Base-by-base conservation (phyloP, 345 rosid species). In the Passiflora organensis region DNA sequence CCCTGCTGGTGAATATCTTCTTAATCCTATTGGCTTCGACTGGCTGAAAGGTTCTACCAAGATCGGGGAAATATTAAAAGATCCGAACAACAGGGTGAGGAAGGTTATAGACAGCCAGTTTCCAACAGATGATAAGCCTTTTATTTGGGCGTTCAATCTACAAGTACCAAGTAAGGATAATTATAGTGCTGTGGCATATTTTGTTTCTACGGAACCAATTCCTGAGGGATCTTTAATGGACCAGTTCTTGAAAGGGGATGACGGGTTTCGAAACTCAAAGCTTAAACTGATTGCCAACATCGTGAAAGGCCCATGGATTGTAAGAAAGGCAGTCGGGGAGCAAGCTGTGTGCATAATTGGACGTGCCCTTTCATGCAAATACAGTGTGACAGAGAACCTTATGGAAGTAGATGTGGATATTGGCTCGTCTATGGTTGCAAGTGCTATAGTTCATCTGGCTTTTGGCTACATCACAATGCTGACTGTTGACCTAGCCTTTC, bases 231-330 rank as follows among this genome's bases (percentile, higher is more conserved):
- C 99, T 23, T 55, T 86, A 55, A 64, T 81, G 68, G 89, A 80
- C 42, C 78, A 25, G 74, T 93, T 88, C 77, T 56, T 93, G 28
- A 80, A 79, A 75, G 91, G 87, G 36, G 99, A 86, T 59, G 99
- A 93, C 24, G 77, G 11, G 2, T 86, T 66, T 53, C 82, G 76
- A 58, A 89, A 70, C 63, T 86, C 95, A 11, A 78, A 94, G 78
- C 95, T 93, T 41, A 93, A 93, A 60, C 62, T 88, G 75, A 86
- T 93, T 42, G 99, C 96, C 34, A 93, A 89, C 87, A 81, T 93
- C 24, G 95, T 84, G 58, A 79, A 84, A 66, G 99, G 96, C 4
- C 99, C 99, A 9, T 93, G 99, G 99, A 86, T 88, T 2, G 96
- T 93, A 22, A 82, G 78, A 73, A 93, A 81, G 72, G 99, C 99